These are phyloP conservation scores for Penicillium fimorum DNA, from an alignment of 495 filamentous ascomycete species.

Conservation along the genomic window DNA sequence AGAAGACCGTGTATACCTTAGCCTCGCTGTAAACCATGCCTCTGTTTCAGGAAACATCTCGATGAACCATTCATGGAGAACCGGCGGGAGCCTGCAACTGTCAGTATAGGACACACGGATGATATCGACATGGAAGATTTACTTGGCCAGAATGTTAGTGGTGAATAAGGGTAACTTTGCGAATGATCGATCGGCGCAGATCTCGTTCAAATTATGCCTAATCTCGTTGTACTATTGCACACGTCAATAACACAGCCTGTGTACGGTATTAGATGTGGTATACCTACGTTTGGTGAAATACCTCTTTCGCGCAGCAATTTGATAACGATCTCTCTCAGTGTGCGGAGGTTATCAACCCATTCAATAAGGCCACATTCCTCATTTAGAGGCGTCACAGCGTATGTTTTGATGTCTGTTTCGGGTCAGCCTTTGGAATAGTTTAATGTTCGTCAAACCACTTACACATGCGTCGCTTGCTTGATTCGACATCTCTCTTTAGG, in stretches of 20 bases:
- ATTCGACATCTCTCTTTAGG: conserved; percentile 84
- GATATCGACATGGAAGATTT: conserved; percentile 5
- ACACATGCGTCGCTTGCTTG: conserved; percentile 77
- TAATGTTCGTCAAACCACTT: conserved; percentile 20
- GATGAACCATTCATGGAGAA: conserved; percentile 92
- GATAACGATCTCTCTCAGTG: conserved; percentile 87
- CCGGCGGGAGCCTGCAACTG: conserved; percentile 63
- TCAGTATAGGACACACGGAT: conserved; percentile 13
- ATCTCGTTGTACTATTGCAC: conserved; percentile 56
- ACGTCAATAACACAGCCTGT: conserved; percentile 1
- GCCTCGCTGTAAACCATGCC: conserved; percentile 86
- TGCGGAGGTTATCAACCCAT: conserved; percentile 97
- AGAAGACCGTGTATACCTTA: conserved; percentile 87
- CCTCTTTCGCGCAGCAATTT: conserved; percentile 70
- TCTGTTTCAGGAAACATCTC: conserved; percentile 91
- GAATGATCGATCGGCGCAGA: conserved; percentile 43
- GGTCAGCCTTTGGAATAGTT: conserved; percentile 12
- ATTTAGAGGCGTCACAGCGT: conserved; percentile 92
- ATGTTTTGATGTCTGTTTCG: conserved; percentile 82
- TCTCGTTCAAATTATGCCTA: conserved; percentile 55
- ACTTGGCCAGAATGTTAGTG: conserved; percentile 57
- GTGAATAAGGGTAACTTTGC: conserved; percentile 67
- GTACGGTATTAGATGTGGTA: background rate
- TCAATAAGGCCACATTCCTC: conserved; percentile 98
- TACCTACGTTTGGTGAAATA: conserved; percentile 52